Evolutionary conservation across 2,329 filamentous ascomycete genomes (phyloP), one percentile per base, ranked within the genome.

Genomic region (Verticillium zaregamsianum): DNA sequence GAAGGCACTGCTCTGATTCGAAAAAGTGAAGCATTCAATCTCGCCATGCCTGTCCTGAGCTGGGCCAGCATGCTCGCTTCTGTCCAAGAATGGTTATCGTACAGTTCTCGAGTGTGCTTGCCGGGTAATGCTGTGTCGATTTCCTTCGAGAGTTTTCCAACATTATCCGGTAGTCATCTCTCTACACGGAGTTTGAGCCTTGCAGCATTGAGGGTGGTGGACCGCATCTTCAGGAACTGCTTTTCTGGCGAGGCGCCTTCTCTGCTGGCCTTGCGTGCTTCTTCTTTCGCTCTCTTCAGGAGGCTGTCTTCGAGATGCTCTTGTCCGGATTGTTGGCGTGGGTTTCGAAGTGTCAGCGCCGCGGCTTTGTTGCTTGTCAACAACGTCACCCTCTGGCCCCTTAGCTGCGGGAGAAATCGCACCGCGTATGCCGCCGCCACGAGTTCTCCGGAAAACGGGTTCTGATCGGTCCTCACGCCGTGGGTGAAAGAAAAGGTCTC

Each of bases 51-150:
- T 23, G 61, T 69, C 52, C 66, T 60, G 2, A 69, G 65, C 58
- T 67, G 45, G 14, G 61, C 63, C 20, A 68, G 62, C 15, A 67
- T 62, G 23, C 60, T 66, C 12, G 66, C 63, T 37, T 69, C 66
- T 33, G 60, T 67, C 60, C 55, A 64, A 31, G 60, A 61, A 55
- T 66, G 37, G 9, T 28, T 5, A 14, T 69, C 59, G 54, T 70
- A 70, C 17, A 68, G 55, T 33, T 62, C 49, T 31, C 59, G 37
- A 15, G 63, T 67, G 55, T 67, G 59, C 23, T 65, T 62, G 14
- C 66, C 64, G 28, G 62, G 63, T 23, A 67, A 40, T 14, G 61
- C 61, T 32, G 32, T 60, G 49, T 67, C 61, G n/a, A 68, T 61
- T 57, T 37, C 64, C 55, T 66, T 68, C 3, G 59, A 65, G 59